Conservation (phyloP, 495 filamentous ascomycete species). For the Hypoxylon perforatum region DNA sequence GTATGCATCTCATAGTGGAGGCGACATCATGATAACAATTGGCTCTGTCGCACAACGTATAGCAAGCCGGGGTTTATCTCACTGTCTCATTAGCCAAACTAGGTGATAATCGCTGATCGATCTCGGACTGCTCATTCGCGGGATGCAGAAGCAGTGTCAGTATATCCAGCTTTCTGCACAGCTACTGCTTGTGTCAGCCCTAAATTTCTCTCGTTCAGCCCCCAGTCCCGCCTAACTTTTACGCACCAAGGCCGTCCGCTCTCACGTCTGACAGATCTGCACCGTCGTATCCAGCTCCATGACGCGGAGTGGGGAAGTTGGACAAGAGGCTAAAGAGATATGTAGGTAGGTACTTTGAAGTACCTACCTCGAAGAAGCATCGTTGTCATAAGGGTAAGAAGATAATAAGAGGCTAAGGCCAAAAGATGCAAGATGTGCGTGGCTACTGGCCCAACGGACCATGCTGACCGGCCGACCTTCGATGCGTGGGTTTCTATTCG, state of each 20-base stretch:
- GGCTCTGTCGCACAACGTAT: conserved; percentile 13
- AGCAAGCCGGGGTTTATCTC: conserved; percentile 7
- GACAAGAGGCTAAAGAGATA: conserved; percentile 7
- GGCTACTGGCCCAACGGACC: conserved; percentile 1
- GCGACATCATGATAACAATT: conserved; percentile 3
- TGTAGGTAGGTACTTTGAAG: conserved; percentile 9
- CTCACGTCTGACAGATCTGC: conserved; percentile 42
- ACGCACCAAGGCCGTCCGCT: conserved; percentile 32
- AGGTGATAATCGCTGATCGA: conserved; percentile 12
- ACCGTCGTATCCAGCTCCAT: conserved; percentile 31
- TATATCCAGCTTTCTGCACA: conserved; percentile 3
- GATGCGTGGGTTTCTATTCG: conserved; percentile 41
- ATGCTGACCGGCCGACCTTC: conserved; percentile 29
- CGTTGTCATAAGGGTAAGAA: conserved; percentile 11
- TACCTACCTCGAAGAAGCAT: conserved; percentile 22
- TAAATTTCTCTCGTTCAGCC: conserved; percentile 36
- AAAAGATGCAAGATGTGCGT: conserved; percentile 19
- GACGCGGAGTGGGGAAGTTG: conserved; percentile 25
- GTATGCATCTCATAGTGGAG: conserved; percentile 5
- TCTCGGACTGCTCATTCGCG: conserved; percentile 12
- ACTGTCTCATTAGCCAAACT: conserved; percentile 21
- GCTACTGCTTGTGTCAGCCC: conserved; percentile 40
- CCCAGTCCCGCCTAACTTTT: conserved; percentile 30
- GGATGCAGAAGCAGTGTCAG: not conserved
- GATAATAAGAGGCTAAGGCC: too few relatives aligned